Evolutionary conservation across 1,139 yeast genomes (phyloP), one percentile per base, ranked within the genome.

Genomic region (Blastobotrys persicus): DNA sequence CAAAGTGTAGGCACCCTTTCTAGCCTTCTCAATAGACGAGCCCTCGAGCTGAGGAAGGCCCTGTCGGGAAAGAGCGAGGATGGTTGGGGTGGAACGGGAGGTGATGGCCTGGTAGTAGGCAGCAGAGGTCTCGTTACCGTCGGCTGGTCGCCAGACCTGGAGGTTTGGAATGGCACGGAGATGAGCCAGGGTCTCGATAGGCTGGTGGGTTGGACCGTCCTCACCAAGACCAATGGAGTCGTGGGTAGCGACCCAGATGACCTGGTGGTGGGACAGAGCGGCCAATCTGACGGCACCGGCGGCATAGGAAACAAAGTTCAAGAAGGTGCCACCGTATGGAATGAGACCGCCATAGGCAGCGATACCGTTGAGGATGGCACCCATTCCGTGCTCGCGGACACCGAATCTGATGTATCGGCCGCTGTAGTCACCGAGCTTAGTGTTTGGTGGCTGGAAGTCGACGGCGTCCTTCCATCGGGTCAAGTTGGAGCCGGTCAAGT

Each of bases 121-220:
- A 67, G 98, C 99, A 60, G 97, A 87, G 60, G 87, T 85, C 78
- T 92, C 99, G 73, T 92, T 92, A 78, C 99, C 99, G 72, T 94
- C 98, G 68, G 98, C 98, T 63, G 98, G 98, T 81, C 99, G 88
- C 98, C 98, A 92, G 55, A 92, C 98, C 71, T 85, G 81, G 64
- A 83, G 67, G 80, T 94, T 94, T 76, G 99, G 99, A 65, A 81
- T 71, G 60, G 98, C 96, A 80, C 99, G 88, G 75, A 94, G 83
- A 75, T 92, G 98, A 55, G 98, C 96, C 70, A 92, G 77, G 56
- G 98, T 92, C 81, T 92, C 99, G 65, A 92, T 88, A 73, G 99
- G 99, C 79, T 92, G 98, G 76, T 92, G 98, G 69, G 98, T 92
- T 72, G 98, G 98, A 69, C 98, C 98, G 70, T 92, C 98, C 79